Percentiles rank a stretch among this genome's conserved stretches.
Evolutionary conservation across 129 eudicot genomes (phyloP).

Genomic region (Centaurea solstitialis): DNA sequence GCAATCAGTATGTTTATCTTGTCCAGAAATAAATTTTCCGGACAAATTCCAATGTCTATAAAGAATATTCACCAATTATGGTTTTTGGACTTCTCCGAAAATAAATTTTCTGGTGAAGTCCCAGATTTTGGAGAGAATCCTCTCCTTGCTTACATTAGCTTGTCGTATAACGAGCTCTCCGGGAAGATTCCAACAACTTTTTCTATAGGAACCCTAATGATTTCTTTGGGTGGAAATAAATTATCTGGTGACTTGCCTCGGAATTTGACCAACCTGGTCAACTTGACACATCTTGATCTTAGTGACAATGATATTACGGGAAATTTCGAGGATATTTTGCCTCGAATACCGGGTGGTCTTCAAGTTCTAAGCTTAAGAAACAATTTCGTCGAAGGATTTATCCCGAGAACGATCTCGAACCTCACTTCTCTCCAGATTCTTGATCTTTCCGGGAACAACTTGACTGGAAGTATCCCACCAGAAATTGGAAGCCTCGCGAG

Average conservation of each 20-base stretch:
- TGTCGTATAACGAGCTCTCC: conserved; percentile 49
- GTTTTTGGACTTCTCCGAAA: conserved; percentile 57
- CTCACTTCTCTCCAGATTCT: conserved; percentile 36
- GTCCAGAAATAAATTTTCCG: conserved; percentile 51
- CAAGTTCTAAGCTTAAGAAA: conserved; percentile 39
- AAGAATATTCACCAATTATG: conserved; percentile 2
- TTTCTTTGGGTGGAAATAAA: conserved; percentile 49
- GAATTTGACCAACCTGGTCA: conserved; percentile 43
- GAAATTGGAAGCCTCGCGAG: conserved; percentile 26
- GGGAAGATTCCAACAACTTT: conserved; percentile 48
- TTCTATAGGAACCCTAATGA: conserved; percentile 37
- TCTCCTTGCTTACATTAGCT: conserved; percentile 49
- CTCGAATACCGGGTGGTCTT: conserved; percentile 27
- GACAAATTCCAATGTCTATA: conserved; percentile 52
- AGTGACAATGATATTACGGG: conserved; percentile 51
- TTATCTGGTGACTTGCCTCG: conserved; percentile 50
- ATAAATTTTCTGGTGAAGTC: conserved; percentile 48
- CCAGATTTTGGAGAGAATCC: conserved; percentile 46
- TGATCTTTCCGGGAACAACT: conserved; percentile 39
- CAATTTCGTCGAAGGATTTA: conserved; percentile 40
- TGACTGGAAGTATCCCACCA: conserved; percentile 31
- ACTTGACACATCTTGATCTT: conserved; percentile 61
- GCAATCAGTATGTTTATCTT: conserved; percentile 52
- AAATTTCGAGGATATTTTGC: conserved; percentile 35
- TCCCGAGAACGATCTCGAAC: conserved; percentile 31